Evolutionary conservation across 1,284 basidiomycete species (phyloP), one percentile per base, ranked within the genome.

Genomic region (Puccinia novopanici): DNA sequence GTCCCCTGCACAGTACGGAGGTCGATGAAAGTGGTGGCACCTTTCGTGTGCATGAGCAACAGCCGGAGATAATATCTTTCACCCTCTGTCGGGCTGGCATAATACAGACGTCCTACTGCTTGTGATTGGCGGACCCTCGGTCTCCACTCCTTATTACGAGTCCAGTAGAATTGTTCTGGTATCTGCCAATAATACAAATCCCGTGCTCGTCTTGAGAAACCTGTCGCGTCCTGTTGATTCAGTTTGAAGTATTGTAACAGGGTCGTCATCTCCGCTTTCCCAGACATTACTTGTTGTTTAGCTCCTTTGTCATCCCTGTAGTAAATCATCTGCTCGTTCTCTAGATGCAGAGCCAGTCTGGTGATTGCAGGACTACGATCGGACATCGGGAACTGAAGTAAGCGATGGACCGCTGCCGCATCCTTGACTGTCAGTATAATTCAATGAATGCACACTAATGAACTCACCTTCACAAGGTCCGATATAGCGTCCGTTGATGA

Each of bases 401-500:
- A 52, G 4, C 30, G 12, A 45, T 45, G 45, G 8, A 45, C 8
- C 45, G 6, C 8, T 45, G 45, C 45, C 45, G 15, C 8, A 8
- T 45, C 45, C 45, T 8, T 15, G 15, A 8, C 6, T 45, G 45
- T 9, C n/a, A 61, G 57, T 30, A 30, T 17, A 17, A 9, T 9
- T 30, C 10, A 24, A n/a, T 27, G 3, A 24, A n/a, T 24, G 4
- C n/a, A 27, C n/a, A 9, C n/a, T 27, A n/a, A 52, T 15, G 10
- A 8, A 52, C 9, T 52, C 9, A 76, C 61, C 63, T 42, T 67
- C 75, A 13, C 12, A 63, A 13, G 63, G 75, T 3, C 75, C 57
- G 27, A 89, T 84, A 77, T 87, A 89, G 0, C 86, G 83, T 2
- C 84, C 86, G 81, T 87, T 84, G 8, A 87, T 70, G 67, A 83